These are phyloP conservation scores for Colletotrichum spaethianum DNA, from an alignment of 2,329 filamentous ascomycete genomes.

Conservation along the genomic window DNA sequence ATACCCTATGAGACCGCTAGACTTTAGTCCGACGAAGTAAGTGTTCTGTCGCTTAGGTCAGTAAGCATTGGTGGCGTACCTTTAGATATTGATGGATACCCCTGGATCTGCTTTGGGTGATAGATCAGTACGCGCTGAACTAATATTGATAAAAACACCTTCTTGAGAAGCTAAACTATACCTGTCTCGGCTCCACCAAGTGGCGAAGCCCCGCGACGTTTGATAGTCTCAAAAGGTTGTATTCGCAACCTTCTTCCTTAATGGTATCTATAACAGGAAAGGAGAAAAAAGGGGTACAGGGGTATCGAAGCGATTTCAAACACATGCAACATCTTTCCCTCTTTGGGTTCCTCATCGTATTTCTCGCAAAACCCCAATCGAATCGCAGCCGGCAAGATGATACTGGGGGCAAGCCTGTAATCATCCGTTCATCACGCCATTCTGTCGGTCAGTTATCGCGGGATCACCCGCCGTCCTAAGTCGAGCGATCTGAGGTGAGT, in stretches of 20 bases:
- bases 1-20: not conserved
- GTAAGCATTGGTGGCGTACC: not conserved
- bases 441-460: no score
- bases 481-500: no score
- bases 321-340: not conserved
- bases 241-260: slow-evolving; percentile 10
- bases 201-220: not conserved
- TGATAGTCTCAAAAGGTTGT: not conserved
- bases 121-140: not conserved
- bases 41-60: not conserved
- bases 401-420: not conserved
- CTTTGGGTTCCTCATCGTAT: not conserved
- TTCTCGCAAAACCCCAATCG: not conserved
- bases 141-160: not conserved
- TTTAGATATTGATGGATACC: slow-evolving; percentile 9
- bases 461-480: no score
- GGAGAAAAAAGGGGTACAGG: not conserved
- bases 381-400: not conserved
- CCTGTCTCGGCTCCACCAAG: not conserved
- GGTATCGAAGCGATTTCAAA: slow-evolving; percentile 31
- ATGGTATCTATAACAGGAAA: slow-evolving; percentile 12
- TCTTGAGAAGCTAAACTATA: not conserved
- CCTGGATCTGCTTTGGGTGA: slow-evolving; percentile 1
- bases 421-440: not conserved
- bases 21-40: not conserved